Conservation (phyloP, 495 filamentous ascomycete species). For the Neurospora pannonica region DNA sequence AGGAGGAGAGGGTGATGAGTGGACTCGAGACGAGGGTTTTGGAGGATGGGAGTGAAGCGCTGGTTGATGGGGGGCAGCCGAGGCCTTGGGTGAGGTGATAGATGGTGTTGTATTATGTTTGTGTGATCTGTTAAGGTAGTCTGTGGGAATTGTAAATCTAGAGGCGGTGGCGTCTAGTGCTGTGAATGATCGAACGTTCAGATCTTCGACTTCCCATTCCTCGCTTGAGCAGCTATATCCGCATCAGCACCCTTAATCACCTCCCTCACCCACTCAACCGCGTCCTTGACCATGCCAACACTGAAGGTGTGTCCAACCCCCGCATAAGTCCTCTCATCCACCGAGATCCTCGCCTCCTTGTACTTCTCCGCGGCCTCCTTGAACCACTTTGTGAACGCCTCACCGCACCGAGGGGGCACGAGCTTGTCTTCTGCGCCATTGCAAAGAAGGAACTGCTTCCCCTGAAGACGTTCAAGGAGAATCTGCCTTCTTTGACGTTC, state of each 20-base stretch:
- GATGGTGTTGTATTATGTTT: not conserved
- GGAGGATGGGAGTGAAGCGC: constrained; percentile 20
- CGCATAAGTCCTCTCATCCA: constrained; percentile 67
- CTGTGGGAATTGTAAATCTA: not conserved
- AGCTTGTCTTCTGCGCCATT: constrained; percentile 72
- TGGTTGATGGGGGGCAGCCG: constrained; percentile 19
- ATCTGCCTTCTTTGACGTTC: constrained; percentile 26
- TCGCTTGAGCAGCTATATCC: not conserved
- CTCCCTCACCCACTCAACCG: constrained; percentile 54
- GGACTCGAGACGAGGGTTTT: constrained; percentile 19
- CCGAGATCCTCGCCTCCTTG: constrained; percentile 44
- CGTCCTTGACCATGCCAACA: constrained; percentile 60
- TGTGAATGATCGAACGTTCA: not conserved
- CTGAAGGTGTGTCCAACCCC: constrained; percentile 67
- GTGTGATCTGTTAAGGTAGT: not conserved
- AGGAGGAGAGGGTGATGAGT: constrained; percentile 26
- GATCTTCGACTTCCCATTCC: constrained; percentile 14
- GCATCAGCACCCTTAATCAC: constrained; percentile 26
- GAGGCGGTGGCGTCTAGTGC: not conserved
- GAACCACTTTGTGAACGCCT: constrained; percentile 63
- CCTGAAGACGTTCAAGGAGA: constrained; percentile 44
- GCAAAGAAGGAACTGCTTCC: constrained; percentile 71
- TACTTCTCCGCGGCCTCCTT: constrained; percentile 54
- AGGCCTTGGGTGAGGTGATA: constrained; percentile 22
- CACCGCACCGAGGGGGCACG: constrained; percentile 64